Base-by-base conservation (phyloP, 164 flowering plant species). In the grape (Vitis vinifera) region DNA sequence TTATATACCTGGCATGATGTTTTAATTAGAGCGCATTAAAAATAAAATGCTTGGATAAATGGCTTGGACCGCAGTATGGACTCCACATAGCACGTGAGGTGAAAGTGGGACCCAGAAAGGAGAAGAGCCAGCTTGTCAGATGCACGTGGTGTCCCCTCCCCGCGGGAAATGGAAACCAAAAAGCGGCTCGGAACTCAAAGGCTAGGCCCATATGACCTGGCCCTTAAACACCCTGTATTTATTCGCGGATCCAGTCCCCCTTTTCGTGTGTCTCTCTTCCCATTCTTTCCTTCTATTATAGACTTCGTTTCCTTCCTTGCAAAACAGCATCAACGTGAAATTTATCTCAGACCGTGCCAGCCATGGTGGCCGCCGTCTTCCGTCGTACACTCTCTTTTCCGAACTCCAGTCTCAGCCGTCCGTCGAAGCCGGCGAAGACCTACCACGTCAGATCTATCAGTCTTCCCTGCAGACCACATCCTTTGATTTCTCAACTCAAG, bases 391-490 rank as follows among this genome's bases (percentile, higher is more conserved):
- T 90, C 55, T 93, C 98, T 11, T 85, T 88, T 64, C 88, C 93
- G 0, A 85, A 78, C 79, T 83, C 83, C 5, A 76, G 62, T 9
- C 75, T 67, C 8, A 71, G 14, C 67, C 82, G 85, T 69, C 77
- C 78, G 13, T 58, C 86, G 15, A 78, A 74, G 29, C 74, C 83
- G 2, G 55, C 78, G 17, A 70, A 80, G 13, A 53, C 89, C 15
- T 78, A 81, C 65, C 96, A 90, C 67, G 83, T 80, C 57, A 81
- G 98, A 71, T 94, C 97, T 30, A 69, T 83, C 72, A 85, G 90
- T 77, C 98, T 94, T 16, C 98, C 98, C 0, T 80, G 86, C 81
- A 77, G 91, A 71, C 75, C 94, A 1, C 93, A 91, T 67, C 97
- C 97, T 1, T 65, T 87, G 66, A 67, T 88, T 74, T 86, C 87